These are phyloP conservation scores for Aspergillus vadensis DNA, from an alignment of 2,329 filamentous ascomycete species.

Conservation along the genomic window DNA sequence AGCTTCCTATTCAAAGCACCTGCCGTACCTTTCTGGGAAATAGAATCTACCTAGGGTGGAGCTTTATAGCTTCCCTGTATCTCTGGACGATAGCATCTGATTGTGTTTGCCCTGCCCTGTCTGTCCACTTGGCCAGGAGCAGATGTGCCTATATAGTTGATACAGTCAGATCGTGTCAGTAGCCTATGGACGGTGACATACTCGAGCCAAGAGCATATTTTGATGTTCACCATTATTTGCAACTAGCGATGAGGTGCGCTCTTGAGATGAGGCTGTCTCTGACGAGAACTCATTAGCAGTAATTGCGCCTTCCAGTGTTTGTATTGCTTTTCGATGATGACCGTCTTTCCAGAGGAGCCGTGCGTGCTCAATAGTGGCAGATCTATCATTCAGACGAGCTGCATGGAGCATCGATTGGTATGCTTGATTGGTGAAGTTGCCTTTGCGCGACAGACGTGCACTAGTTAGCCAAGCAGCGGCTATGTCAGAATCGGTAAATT, in stretches of 20 bases:
- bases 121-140: constrained; percentile 93
- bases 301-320: constrained; percentile 84
- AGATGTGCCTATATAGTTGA: constrained; percentile 67
- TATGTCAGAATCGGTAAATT: constrained; percentile 71
- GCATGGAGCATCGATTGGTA: constrained; percentile 94
- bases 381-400: constrained; percentile 77
- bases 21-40: neutral
- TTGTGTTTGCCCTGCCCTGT: constrained; percentile 90
- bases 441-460: constrained; percentile 82
- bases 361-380: constrained; percentile 91
- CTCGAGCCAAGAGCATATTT: constrained; percentile 53
- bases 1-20: neutral
- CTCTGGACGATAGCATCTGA: constrained; percentile 75
- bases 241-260: constrained; percentile 40
- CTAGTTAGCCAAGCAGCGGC: constrained; percentile 84
- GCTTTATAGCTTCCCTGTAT: constrained; percentile 71
- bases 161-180: constrained; percentile 12
- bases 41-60: constrained; percentile 37
- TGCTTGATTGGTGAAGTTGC: constrained; percentile 78
- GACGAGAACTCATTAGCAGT: constrained; percentile 72
- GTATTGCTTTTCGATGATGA: constrained; percentile 91
- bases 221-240: constrained; percentile 49
- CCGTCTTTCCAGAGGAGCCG: constrained; percentile 91
- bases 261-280: constrained; percentile 40
- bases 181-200: constrained; percentile 20